Base-by-base conservation (phyloP, 768 basidiomycete species). In the Hemileccinum rubropunctum region DNA sequence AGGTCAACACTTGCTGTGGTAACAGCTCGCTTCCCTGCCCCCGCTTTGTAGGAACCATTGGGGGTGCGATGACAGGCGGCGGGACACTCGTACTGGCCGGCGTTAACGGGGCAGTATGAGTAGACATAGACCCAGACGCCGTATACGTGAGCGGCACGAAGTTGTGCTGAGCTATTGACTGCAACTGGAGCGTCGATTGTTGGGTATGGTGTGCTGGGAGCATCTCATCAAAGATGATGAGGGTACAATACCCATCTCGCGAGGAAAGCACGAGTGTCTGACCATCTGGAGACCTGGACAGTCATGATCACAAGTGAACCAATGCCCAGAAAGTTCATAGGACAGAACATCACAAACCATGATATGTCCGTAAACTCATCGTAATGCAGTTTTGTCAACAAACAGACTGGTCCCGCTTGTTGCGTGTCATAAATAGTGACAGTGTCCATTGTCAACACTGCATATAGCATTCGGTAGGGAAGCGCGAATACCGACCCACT, bases 341-440 rank as follows among this genome's bases (percentile, higher is more conserved):
- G 32, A 44, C 32, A 30, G 36, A 40, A 45, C 33, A 28, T 28
- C 18, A 75, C 90, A 36, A 60, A 98, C 97, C 97, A 99, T 36
- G 87, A 83, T 70, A 97, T 76, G 71, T 99, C 97, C 7, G 97
- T 98, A 64, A 98, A 98, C 61, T 95, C 92, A 54, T 95, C 93
- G 66, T 97, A 98, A 70, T 99, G 97, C 54, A 98, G 71, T 61
- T 95, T 95, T 26, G 88, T 91, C 56, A 99, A 79, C 59, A 98
- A 73, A 61, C 92, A 93, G 45, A 98, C 79, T 0, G 97, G 97
- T 3, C 86, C 82, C 1, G 91, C 80, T 72, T 98, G 95, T 71
- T 98, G 97, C 4, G 95, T 98, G 65, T 99, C 97, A 64, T 99
- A 94, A 45, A 99, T 86, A 23, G 89, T 80, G 39, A 99, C 83